Evolutionary conservation across 805 yeast genomes (phyloP), one percentile per base, ranked within the genome.

Genomic region (Saccharomycopsis vini): DNA sequence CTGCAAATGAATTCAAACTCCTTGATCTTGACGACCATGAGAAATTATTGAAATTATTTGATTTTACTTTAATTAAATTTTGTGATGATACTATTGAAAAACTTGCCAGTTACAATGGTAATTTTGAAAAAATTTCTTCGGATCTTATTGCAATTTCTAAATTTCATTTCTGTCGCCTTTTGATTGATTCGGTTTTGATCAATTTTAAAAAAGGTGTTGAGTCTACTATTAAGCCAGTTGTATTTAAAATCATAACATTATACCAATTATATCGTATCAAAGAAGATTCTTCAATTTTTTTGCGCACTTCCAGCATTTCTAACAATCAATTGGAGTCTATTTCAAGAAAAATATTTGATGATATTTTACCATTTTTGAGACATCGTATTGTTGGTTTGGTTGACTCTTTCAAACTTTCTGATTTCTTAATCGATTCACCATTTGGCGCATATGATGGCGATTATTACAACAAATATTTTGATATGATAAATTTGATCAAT

Each of bases 371-470:
- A 21, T 64, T 63, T 21, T 58, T 81, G 33, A 70, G 95, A 61
- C 73, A 76, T 24, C 77, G 81, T 55, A 83, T 81, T 43, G 76
- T 86, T 59, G 81, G 83, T 1, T 68, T 84, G 54, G 82, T 95
- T 4, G 97, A 88, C 62, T 73, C 94, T 1, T 88, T 88, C 69
- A 77, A 81, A 62, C 71, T 82, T 50, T 77, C 86, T 33, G 95
- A 88, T 63, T 81, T 72, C 59, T 74, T 82, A 66, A 71, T 88
- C 57, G 84, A 87, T 60, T 78, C 95, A 0, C 79, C 92, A 3
- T 72, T 88, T 46, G 97, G 96, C 38, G 71, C 69, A 45, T 80
- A 72, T 62, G 78, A 83, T 54, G 96, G 96, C 46, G 80, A 88
- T 60, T 79, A 85, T 45, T 88, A 87, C 65, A 78, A 79, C 57